A percentile compares a stretch with the other conserved stretches of the same genome.
These are phyloP conservation scores for Entophlyctis helioformis DNA, from an alignment of 192 early-diverging fungal genomes.

Conservation along the genomic window DNA sequence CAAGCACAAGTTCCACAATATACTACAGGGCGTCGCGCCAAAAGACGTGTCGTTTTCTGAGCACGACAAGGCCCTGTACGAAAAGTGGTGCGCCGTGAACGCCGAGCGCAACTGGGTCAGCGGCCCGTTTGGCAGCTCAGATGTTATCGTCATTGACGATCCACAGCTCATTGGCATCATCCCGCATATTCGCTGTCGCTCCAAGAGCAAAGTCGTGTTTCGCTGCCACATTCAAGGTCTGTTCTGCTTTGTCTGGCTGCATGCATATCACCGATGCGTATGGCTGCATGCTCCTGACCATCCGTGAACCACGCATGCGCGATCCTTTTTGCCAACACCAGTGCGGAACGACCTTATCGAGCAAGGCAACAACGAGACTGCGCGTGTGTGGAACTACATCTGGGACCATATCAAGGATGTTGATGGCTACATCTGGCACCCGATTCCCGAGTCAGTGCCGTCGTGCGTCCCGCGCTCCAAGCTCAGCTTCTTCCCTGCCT, in stretches of 20 bases:
- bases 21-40: conserved; percentile 68
- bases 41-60: conserved; percentile 31
- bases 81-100: conserved; percentile 39
- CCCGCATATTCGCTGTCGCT: conserved; percentile 59
- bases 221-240: conserved; percentile 67
- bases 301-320: no score
- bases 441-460: conserved; percentile 59
- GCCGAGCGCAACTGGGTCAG: conserved; percentile 65
- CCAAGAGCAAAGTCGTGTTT: conserved; percentile 59
- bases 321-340: no score
- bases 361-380: no score
- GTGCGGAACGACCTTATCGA: no score
- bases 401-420: conserved; percentile 60
- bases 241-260: conserved; percentile 1
- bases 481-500: conserved; percentile 58
- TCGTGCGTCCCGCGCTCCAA: conserved; percentile 50
- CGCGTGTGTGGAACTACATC: no score
- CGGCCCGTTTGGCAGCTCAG: conserved; percentile 52
- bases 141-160: conserved; percentile 82
- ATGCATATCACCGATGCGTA: no score
- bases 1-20: conserved; percentile 81
- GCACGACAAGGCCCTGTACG: conserved; percentile 45
- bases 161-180: conserved; percentile 72
- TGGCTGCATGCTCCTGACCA: no score
- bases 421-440: conserved; percentile 72